phyloP scores from a whole-genome alignment of 352 stramenopile species.

The Paralagenidium karlingii region DNA sequence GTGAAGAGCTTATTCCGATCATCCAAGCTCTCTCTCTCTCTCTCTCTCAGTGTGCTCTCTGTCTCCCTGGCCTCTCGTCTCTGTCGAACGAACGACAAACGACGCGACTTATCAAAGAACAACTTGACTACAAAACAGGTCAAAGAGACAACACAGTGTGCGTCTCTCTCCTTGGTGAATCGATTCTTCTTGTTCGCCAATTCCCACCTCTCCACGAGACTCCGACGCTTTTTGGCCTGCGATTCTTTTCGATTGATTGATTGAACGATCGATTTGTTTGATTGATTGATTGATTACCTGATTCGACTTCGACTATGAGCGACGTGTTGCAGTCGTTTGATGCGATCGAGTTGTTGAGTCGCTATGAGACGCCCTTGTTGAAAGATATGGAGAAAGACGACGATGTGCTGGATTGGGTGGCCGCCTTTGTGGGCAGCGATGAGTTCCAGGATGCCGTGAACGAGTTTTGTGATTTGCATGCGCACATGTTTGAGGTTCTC shows the following conservation, averaged over 20 bases:
- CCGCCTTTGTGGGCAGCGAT: constrained; percentile 58
- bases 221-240: neutral
- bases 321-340: constrained; percentile 43
- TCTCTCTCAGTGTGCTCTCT: too few species aligned
- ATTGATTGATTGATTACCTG: neutral
- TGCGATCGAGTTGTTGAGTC: constrained; percentile 61
- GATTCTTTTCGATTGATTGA: constrained; percentile 1
- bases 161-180: too few species aligned
- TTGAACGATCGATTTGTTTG: neutral
- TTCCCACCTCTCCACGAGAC: too few species aligned
- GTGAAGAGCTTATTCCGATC: too few species aligned
- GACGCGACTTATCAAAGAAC: too few species aligned
- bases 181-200: too few species aligned
- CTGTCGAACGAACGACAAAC: too few species aligned
- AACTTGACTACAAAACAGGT: too few species aligned
- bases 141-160: too few species aligned
- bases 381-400: constrained; percentile 74
- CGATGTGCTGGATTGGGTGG: constrained; percentile 73
- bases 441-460: constrained; percentile 49
- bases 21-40: too few species aligned
- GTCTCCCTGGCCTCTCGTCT: too few species aligned
- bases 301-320: neutral
- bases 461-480: constrained; percentile 45
- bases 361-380: constrained; percentile 67
- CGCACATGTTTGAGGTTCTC: constrained; percentile 45